Percentiles rank a stretch among this genome's conserved stretches.
These are phyloP conservation scores for Oxytropis ochrocephala DNA, from an alignment of 306 rosid genomes.

Conservation along the genomic window DNA sequence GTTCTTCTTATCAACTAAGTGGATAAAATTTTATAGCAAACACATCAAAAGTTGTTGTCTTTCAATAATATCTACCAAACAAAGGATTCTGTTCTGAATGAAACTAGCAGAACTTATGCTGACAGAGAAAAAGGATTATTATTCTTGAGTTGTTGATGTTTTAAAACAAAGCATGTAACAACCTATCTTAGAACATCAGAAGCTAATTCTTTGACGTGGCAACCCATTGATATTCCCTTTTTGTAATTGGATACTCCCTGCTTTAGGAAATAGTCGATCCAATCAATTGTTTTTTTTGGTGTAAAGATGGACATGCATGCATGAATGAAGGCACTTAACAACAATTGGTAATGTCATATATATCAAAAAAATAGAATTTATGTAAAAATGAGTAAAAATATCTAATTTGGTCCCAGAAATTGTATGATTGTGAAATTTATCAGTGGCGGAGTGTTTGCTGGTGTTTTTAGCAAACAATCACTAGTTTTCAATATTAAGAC, in stretches of 20 bases:
- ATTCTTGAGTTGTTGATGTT: slow-evolving; percentile 29
- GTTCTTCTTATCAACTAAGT: slow-evolving; percentile 18
- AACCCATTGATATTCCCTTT: slow-evolving; percentile 23
- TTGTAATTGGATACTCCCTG: slow-evolving; percentile 10
- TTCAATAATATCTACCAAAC: slow-evolving; percentile 27
- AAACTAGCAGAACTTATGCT: slow-evolving; percentile 58
- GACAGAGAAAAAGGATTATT: slow-evolving; percentile 41
- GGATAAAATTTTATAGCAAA: slow-evolving; percentile 38
- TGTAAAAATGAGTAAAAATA: too few relatives aligned
- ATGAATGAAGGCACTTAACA: not conserved
- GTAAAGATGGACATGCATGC: not conserved
- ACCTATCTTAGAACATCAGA: not conserved
- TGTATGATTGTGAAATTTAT: too few relatives aligned
- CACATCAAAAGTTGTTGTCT: slow-evolving; percentile 21
- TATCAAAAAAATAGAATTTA: too few relatives aligned
- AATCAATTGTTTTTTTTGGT: slow-evolving; percentile 15
- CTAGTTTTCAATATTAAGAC: too few relatives aligned
- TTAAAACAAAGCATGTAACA: too few relatives aligned
- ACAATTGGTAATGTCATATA: too few relatives aligned
- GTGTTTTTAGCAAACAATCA: too few relatives aligned
- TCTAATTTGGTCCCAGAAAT: too few relatives aligned
- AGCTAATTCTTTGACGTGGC: slow-evolving; percentile 30
- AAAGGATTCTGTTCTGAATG: slow-evolving; percentile 50
- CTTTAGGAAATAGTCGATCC: slow-evolving; percentile 13
- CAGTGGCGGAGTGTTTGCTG: too few relatives aligned